These are phyloP conservation scores for Capsicum pubescens DNA, from an alignment of 257 asterid genomes.

Conservation along the genomic window DNA sequence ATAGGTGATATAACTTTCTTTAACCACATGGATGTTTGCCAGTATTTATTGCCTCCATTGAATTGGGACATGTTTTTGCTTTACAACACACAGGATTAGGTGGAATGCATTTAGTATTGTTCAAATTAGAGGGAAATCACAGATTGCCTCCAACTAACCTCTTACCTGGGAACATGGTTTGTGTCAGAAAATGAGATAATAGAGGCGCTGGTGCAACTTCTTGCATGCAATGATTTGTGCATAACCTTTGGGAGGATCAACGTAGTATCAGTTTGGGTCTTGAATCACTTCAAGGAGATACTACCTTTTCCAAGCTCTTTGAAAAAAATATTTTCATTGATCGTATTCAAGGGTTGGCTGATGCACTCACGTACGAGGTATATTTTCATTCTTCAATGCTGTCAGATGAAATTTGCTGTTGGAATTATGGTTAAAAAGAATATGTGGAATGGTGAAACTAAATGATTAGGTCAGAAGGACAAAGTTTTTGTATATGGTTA, in stretches of 20 bases:
- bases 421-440: not conserved
- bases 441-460: not conserved
- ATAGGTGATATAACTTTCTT: conserved; percentile 54
- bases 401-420: conserved; percentile 2
- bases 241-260: conserved; percentile 89
- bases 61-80: conserved; percentile 12
- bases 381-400: conserved; percentile 17
- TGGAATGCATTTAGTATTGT: conserved; percentile 95
- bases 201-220: conserved; percentile 95
- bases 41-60: conserved; percentile 9
- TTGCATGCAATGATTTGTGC: conserved; percentile 90
- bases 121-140: conserved; percentile 84
- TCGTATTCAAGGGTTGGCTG: conserved; percentile 95
- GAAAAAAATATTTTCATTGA: conserved; percentile 89
- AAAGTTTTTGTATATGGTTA: not conserved
- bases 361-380: conserved; percentile 95
- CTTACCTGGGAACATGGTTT: conserved; percentile 98
- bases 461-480: not conserved
- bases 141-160: conserved; percentile 92
- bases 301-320: conserved; percentile 87
- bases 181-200: conserved; percentile 86
- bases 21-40: not conserved
- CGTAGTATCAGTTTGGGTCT: conserved; percentile 90
- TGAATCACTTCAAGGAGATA: conserved; percentile 93
- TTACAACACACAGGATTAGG: conserved; percentile 70